These are phyloP conservation scores for Fusarium concolor DNA, from an alignment of 2,329 filamentous ascomycete genomes.

Conservation along the genomic window DNA sequence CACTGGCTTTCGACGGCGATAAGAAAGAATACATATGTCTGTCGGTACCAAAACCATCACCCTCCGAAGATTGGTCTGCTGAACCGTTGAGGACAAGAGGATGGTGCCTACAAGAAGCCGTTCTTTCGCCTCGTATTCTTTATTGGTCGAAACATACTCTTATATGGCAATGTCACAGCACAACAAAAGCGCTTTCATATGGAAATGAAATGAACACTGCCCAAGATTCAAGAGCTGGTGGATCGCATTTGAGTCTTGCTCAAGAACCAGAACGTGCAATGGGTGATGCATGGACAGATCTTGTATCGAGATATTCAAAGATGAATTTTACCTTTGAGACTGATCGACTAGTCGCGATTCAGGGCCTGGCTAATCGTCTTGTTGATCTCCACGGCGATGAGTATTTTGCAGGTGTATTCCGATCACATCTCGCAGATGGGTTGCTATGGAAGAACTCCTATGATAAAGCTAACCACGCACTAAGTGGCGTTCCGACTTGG, in stretches of 20 bases:
- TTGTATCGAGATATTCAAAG: not conserved
- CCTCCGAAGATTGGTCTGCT: not conserved
- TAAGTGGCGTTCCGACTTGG: not conserved
- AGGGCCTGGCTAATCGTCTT: conserved; percentile 15
- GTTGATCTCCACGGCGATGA: not conserved
- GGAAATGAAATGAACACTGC: not conserved
- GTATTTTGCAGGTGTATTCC: conserved; percentile 20
- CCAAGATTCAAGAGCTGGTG: not conserved
- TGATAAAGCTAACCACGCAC: not conserved
- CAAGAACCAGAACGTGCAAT: not conserved
- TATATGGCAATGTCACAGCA: not conserved
- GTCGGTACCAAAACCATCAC: not conserved
- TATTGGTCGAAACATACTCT: not conserved
- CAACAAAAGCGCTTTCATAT: not conserved
- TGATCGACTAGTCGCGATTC: conserved; percentile 16
- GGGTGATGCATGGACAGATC: not conserved
- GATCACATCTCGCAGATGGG: conserved; percentile 6
- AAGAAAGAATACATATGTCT: not conserved
- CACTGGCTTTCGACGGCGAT: not conserved
- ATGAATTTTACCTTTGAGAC: conserved; percentile 13
- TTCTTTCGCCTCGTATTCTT: not conserved
- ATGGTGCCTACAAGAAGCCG: conserved; percentile 2
- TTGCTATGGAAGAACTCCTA: conserved; percentile 2
- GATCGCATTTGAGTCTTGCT: not conserved
- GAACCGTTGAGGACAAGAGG: not conserved